Conservation (phyloP, 768 basidiomycete genomes). For the Trametes elegans region DNA sequence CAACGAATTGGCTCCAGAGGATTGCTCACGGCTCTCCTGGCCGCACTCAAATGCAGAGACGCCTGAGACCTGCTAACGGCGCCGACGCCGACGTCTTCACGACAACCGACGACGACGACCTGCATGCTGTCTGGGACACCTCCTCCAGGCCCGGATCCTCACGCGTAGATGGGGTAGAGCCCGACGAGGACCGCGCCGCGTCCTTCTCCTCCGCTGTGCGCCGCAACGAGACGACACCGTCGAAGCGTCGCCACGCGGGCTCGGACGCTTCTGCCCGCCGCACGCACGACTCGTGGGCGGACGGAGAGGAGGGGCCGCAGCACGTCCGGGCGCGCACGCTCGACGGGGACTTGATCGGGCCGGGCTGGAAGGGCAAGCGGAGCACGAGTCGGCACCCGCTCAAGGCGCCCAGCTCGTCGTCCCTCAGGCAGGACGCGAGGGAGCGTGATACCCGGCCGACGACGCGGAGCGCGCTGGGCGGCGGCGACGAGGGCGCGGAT, state of each 20-base stretch:
- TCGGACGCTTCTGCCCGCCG: slow-evolving; percentile 27
- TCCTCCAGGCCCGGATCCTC: not conserved
- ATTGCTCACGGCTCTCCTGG: no score
- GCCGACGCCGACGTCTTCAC: slow-evolving; percentile 3
- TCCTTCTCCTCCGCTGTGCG: slow-evolving; percentile 27
- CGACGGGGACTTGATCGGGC: slow-evolving; percentile 16
- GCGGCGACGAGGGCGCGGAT: not conserved
- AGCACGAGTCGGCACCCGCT: slow-evolving; percentile 23
- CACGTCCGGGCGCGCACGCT: slow-evolving; percentile 27
- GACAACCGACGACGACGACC: not conserved
- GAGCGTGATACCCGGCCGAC: slow-evolving; percentile 20
- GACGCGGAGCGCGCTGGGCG: slow-evolving; percentile 25
- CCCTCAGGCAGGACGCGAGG: slow-evolving; percentile 10
- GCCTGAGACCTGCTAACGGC: no score
- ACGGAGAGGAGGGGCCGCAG: not conserved
- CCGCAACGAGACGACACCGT: slow-evolving; percentile 21
- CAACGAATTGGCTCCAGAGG: no score
- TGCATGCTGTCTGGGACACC: slow-evolving; percentile 2
- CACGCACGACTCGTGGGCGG: slow-evolving; percentile 20
- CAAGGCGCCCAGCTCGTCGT: not conserved
- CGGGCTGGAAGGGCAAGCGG: slow-evolving; percentile 8
- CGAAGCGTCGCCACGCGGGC: slow-evolving; percentile 27
- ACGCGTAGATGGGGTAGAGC: no score
- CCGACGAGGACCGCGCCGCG: not conserved
- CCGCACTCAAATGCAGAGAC: no score